phyloP scores from a whole-genome alignment of 2,329 filamentous ascomycete genomes.

The Scortechinia acanthostroma region DNA sequence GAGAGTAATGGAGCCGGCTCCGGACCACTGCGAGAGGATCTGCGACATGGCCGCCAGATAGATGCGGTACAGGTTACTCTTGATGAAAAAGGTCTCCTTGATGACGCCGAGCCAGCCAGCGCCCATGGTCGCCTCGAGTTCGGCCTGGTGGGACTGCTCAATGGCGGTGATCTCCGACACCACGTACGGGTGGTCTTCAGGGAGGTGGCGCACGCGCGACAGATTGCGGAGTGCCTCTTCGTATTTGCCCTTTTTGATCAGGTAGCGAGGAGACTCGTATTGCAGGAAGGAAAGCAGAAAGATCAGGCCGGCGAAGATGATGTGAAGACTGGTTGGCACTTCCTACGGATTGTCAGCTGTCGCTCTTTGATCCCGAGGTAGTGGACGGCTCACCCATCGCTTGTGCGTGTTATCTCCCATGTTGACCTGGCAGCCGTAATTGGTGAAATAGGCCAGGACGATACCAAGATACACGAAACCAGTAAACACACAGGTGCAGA shows the following conservation, averaged over 20 bases:
- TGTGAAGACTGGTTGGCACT: slow-evolving; percentile 67
- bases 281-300: slow-evolving; percentile 63
- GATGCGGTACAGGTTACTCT: slow-evolving; percentile 67
- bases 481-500: slow-evolving; percentile 67
- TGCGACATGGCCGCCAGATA: slow-evolving; percentile 65
- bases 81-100: slow-evolving; percentile 62
- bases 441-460: slow-evolving; percentile 73
- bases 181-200: slow-evolving; percentile 53
- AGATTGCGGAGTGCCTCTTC: slow-evolving; percentile 51
- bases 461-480: slow-evolving; percentile 72
- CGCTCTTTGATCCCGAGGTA: slow-evolving; percentile 6
- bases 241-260: slow-evolving; percentile 55
- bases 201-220: slow-evolving; percentile 47
- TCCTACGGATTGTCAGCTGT: slow-evolving; percentile 37
- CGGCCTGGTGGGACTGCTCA: slow-evolving; percentile 57
- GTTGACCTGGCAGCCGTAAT: slow-evolving; percentile 48
- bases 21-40: slow-evolving; percentile 68
- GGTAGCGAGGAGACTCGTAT: slow-evolving; percentile 64
- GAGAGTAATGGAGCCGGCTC: slow-evolving; percentile 68
- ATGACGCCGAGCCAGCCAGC: slow-evolving; percentile 56
- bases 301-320: slow-evolving; percentile 72
- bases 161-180: slow-evolving; percentile 56
- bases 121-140: slow-evolving; percentile 65
- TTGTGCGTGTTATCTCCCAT: slow-evolving; percentile 34
- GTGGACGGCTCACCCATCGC: slow-evolving; percentile 31